Base-by-base conservation (phyloP, 1,139 yeast species). In the Blastobotrys illinoisensis region DNA sequence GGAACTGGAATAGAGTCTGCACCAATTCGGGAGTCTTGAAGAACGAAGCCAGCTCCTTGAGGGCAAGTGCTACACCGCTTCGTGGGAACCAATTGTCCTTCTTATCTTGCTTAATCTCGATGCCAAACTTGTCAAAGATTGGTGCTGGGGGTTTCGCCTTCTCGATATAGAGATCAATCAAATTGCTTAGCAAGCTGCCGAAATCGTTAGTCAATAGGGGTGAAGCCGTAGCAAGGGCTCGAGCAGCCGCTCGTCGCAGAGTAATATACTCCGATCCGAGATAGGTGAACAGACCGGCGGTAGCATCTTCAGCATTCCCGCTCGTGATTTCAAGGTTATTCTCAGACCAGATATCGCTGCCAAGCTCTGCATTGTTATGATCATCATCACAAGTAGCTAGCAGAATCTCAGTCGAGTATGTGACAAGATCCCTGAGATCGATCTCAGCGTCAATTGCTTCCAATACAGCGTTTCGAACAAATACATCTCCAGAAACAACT, bases 361-460 rank as follows among this genome's bases (percentile, higher is more conserved):
- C 97, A 32, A 86, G 65, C 47, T 82, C 85, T 14, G 83, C 78
- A 56, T 83, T 82, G 21, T 77, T 73, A 14, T 76, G 78, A 54
- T 86, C 90, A 49, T 82, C 83, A 66, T 90, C 97, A 67, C 86
- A 90, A 56, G 81, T 79, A 18, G 88, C 79, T 56, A 95, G 84
- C 83, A 88, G 91, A 32, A 93, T 71, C 67, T 91, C 95, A 55
- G 78, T 81, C 24, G 85, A 77, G 56, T 51, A 56, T 64, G 79
- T 81, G 6, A 74, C 71, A 66, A 81, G 63, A 47, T 74, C 77
- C 0, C 81, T 77, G n/a, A 93, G 72, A 59, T 90, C 97, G 62
- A 90, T 86, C 65, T 93, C 97, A 52, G 88, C 81, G 67, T 93
- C 98, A 48, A 95, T 70, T 9, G 85, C 85, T 68, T 93, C 97